A percentile compares a stretch with the other conserved stretches of the same genome.
Conservation (phyloP, 2,329 filamentous ascomycete genomes). For the Trichoderma pleuroti region DNA sequence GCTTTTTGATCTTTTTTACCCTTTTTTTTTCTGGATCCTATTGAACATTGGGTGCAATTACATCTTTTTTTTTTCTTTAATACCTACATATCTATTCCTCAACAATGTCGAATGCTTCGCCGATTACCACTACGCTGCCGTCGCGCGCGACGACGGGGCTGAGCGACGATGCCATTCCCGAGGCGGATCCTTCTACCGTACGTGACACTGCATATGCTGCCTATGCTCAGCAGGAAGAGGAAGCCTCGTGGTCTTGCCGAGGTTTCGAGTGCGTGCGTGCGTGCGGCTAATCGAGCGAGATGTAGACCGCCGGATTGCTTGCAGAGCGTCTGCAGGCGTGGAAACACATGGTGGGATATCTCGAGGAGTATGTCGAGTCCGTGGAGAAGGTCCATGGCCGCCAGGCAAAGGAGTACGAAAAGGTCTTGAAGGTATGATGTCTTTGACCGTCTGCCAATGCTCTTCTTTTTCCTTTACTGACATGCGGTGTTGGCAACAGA, state of each 20-base stretch:
- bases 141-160: constrained; percentile 46
- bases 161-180: constrained; percentile 57
- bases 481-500: constrained; percentile 43
- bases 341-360: constrained; percentile 89
- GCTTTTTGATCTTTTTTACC: neutral
- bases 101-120: constrained; percentile 25
- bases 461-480: neutral
- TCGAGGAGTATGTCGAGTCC: constrained; percentile 83
- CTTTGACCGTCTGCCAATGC: neutral
- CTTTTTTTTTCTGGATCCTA: neutral
- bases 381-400: constrained; percentile 83
- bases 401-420: constrained; percentile 93
- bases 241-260: neutral
- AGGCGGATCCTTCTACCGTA: constrained; percentile 57
- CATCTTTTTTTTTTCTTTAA: neutral
- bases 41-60: neutral
- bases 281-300: neutral
- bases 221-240: neutral
- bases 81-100: neutral
- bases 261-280: neutral
- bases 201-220: constrained; percentile 29
- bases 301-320: constrained; percentile 72
- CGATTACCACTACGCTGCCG: constrained; percentile 36
- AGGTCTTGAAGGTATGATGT: constrained; percentile 69
- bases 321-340: constrained; percentile 86